These are phyloP conservation scores for Castanea crenata DNA, from an alignment of 306 rosid genomes.

Conservation along the genomic window DNA sequence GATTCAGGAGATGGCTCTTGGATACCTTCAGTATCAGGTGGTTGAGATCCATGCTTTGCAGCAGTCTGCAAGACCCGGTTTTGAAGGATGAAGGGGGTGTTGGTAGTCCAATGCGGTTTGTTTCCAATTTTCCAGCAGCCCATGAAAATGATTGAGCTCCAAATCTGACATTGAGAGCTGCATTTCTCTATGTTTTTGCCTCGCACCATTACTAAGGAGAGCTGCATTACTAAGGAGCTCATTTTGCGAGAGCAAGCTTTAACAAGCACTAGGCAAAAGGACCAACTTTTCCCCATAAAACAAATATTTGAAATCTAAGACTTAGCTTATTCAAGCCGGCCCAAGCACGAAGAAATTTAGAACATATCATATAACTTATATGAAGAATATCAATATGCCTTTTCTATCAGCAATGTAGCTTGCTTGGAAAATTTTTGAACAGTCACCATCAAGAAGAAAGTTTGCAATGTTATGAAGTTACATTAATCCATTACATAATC, in stretches of 20 bases:
- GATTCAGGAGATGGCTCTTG: constrained; percentile 36
- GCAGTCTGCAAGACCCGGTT: constrained; percentile 94
- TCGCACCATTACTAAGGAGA: not conserved
- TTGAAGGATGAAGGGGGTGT: constrained; percentile 78
- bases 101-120: too few species aligned
- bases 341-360: not conserved
- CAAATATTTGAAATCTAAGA: not conserved
- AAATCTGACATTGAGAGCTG: too few species aligned
- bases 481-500: not conserved
- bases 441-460: not conserved
- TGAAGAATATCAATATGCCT: not conserved
- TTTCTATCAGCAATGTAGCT: not conserved
- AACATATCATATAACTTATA: not conserved
- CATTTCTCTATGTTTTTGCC: not conserved
- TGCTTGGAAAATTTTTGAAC: not conserved
- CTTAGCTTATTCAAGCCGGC: not conserved
- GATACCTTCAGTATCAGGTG: constrained; percentile 57
- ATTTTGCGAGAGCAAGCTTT: not conserved
- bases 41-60: constrained; percentile 93
- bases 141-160: too few species aligned
- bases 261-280: not conserved
- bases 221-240: not conserved
- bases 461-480: not conserved
- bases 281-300: not conserved
- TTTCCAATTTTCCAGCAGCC: too few species aligned